Conservation (phyloP, 805 yeast species). For the Saturnispora mendoncae region DNA sequence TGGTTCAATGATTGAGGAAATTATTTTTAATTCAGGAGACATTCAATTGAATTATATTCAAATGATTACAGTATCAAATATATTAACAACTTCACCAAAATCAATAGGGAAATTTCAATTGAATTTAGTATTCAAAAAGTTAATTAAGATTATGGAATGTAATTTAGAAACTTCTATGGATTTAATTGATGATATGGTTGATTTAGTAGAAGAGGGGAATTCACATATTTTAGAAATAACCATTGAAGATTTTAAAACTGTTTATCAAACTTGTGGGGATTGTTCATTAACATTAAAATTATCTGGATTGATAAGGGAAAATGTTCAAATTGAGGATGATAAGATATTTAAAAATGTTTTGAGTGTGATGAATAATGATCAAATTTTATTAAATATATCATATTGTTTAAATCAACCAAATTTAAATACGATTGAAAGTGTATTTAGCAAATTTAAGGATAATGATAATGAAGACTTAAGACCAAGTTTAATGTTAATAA, state of each 20-base stretch:
- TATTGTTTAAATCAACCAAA: conserved; percentile 9
- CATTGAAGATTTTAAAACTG: neutral
- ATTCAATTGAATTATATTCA: neutral
- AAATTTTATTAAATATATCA: conserved; percentile 11
- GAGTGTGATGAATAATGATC: conserved; percentile 3
- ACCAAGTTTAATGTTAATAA: conserved; percentile 7
- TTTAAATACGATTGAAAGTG: neutral
- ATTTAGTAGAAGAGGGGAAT: neutral
- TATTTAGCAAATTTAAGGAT: neutral
- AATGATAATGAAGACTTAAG: neutral
- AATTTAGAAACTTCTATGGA: neutral
- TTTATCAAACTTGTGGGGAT: neutral
- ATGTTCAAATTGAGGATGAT: neutral
- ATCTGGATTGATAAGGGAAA: neutral
- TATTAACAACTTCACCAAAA: conserved; percentile 6
- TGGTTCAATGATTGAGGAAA: neutral
- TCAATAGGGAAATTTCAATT: neutral
- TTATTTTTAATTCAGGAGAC: neutral
- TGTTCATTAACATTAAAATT: neutral
- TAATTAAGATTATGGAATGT: neutral
- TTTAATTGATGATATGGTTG: neutral
- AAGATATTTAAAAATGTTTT: neutral
- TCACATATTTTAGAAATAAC: neutral
- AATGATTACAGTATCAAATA: conserved; percentile 8
- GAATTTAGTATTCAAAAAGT: neutral